These are phyloP conservation scores for Solanum megistacrolobum DNA, from an alignment of 257 asterid genomes.

Conservation along the genomic window DNA sequence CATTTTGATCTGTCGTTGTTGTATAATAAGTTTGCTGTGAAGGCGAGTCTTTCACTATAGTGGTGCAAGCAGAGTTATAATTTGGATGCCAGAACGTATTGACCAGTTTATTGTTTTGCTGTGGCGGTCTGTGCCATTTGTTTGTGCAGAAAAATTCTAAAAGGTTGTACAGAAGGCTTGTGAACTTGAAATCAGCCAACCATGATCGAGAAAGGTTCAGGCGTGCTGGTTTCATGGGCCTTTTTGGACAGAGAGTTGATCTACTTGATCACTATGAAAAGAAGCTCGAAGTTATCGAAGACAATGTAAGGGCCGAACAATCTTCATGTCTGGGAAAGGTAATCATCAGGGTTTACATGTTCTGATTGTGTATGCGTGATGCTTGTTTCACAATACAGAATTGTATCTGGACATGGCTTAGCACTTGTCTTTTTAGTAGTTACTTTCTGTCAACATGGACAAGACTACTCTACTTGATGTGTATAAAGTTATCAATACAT, in stretches of 20 bases:
- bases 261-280: conserved; percentile 53
- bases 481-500: not conserved
- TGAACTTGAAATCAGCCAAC: conserved; percentile 33
- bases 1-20: not conserved
- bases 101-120: not conserved
- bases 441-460: not conserved
- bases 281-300: conserved; percentile 64
- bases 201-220: conserved; percentile 26
- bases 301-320: conserved; percentile 55
- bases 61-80: not conserved
- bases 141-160: conserved; percentile 48
- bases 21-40: not conserved
- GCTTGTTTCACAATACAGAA: not conserved
- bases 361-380: not conserved
- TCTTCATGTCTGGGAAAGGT: conserved; percentile 58
- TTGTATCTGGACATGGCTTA: not conserved
- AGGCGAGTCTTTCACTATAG: not conserved
- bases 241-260: conserved; percentile 47
- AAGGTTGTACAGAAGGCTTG: conserved; percentile 44
- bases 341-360: conserved; percentile 4
- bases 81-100: not conserved
- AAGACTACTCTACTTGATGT: not conserved
- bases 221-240: conserved; percentile 57
- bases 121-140: not conserved
- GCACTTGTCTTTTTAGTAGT: not conserved